Evolutionary conservation across 2,329 filamentous ascomycete genomes (phyloP), one percentile per base, ranked within the genome.

Genomic region (Colletotrichum cereale): DNA sequence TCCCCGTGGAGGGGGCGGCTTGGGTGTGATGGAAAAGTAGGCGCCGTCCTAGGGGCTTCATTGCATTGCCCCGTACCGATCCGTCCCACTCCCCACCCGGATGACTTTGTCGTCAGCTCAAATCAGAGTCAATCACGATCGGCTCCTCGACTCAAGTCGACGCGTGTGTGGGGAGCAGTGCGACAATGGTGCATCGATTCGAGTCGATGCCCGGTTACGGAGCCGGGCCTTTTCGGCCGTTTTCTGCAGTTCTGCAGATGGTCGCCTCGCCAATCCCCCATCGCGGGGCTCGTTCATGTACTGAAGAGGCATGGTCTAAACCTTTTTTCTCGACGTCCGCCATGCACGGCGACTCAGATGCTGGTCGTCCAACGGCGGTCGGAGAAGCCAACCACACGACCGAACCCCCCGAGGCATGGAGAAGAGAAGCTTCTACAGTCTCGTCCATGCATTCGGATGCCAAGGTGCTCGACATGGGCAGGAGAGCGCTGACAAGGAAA

Each of bases 291-390:
- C 38, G 38, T 12, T 67, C 38, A 53, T 62, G 44, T 38, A 55
- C 29, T 62, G 18, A 60, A 63, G 52, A 62, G 65, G 58, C 52
- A 63, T 58, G 57, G 65, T 38, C 58, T 63, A 61, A 68, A 68
- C 64, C 64, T 48, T 58, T 68, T 44, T 71, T 71, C n/a, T 62
- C 56, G 34, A 53, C 58, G 57, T 47, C 36, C 52, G 42, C 47
- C 24, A 44, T 66, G 34, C 61, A 58, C 57, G 57, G 52, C 65
- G 65, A 71, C n/a, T 71, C 68, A 71, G 68, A 34, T 58, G 48
- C 58, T 52, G 38, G 58, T 68, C 68, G 42, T 14, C 44, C 58
- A 58, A 71, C 38, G 38, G 24, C 52, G 14, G 24, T 50, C 56
- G 47, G 63, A 44, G 48, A 57, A 50, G n/a, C 12, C 60, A 47